phyloP scores from a whole-genome alignment of 331 rosid genomes.

The Quercus phellos region DNA sequence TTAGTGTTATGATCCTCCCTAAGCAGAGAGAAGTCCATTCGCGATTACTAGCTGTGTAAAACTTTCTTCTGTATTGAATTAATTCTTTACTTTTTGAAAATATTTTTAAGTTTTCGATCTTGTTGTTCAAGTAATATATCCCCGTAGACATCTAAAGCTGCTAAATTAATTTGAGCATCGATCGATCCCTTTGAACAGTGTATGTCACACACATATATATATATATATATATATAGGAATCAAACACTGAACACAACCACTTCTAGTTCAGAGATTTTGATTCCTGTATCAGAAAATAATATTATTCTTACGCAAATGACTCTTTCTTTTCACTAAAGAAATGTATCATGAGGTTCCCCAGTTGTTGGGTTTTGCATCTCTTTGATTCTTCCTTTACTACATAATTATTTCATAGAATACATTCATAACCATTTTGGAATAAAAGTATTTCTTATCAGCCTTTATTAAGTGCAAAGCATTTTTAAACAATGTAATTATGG shows the following conservation, averaged over 20 bases:
- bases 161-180: not conserved
- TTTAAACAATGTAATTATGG: too few relatives aligned
- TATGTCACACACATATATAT: not conserved
- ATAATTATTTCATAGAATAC: not conserved
- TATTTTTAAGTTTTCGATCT: not conserved
- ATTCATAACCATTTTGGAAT: not conserved
- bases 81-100: too few relatives aligned
- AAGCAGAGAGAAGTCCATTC: too few relatives aligned
- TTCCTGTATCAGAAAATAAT: not conserved
- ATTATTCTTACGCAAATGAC: conserved; percentile 29
- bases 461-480: not conserved
- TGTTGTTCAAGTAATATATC: not conserved
- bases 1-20: too few relatives aligned
- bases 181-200: not conserved
- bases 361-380: not conserved
- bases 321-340: conserved; percentile 23
- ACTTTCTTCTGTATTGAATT: too few relatives aligned
- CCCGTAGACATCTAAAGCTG: not conserved
- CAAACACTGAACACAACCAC: not conserved
- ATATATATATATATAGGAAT: too few relatives aligned
- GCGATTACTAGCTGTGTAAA: too few relatives aligned
- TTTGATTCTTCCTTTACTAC: not conserved
- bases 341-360: conserved; percentile 6
- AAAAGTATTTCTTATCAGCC: not conserved
- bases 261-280: not conserved